Percentiles rank a stretch among this genome's conserved stretches.
phyloP scores from a whole-genome alignment of 148 eudicot species.

The Rhododendron ovatum region DNA sequence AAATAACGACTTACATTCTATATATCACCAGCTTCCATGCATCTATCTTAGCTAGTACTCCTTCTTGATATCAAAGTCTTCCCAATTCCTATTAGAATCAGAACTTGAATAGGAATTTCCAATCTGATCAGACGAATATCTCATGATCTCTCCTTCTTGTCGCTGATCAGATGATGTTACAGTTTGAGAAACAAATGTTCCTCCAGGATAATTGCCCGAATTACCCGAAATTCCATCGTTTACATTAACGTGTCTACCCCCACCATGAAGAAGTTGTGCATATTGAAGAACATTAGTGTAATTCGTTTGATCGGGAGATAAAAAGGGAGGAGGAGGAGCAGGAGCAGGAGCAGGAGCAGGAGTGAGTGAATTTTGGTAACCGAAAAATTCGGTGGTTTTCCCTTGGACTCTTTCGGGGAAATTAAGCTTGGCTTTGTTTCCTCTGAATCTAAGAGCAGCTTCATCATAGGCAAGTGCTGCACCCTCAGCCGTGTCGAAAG shows the following conservation, averaged over 20 bases:
- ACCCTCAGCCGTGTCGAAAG: not conserved
- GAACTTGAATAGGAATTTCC: not conserved
- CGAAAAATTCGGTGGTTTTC: not conserved
- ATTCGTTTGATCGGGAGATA: not conserved
- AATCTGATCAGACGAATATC: not conserved
- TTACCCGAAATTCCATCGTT: not conserved
- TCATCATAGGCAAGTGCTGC: not conserved
- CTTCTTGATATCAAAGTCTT: not conserved
- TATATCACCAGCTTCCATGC: not conserved
- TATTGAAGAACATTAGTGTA: not conserved
- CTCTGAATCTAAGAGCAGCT: constrained; percentile 4
- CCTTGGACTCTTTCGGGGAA: constrained; percentile 1
- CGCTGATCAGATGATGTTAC: not conserved
- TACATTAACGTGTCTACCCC: not conserved
- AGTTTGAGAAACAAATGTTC: not conserved
- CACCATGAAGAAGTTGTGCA: not conserved
- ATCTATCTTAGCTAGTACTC: not conserved
- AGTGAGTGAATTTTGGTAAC: not conserved
- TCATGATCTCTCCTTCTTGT: not conserved
- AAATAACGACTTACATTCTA: not conserved
- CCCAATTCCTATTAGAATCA: not conserved
- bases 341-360: not conserved
- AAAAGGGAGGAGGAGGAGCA: not conserved
- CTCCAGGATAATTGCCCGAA: not conserved
- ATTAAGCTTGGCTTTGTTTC: constrained; percentile 3